A percentile compares a stretch with the other conserved stretches of the same genome.
Evolutionary conservation across 1,284 basidiomycete genomes (phyloP).

Genomic region (Stygiomarasmius scandens): DNA sequence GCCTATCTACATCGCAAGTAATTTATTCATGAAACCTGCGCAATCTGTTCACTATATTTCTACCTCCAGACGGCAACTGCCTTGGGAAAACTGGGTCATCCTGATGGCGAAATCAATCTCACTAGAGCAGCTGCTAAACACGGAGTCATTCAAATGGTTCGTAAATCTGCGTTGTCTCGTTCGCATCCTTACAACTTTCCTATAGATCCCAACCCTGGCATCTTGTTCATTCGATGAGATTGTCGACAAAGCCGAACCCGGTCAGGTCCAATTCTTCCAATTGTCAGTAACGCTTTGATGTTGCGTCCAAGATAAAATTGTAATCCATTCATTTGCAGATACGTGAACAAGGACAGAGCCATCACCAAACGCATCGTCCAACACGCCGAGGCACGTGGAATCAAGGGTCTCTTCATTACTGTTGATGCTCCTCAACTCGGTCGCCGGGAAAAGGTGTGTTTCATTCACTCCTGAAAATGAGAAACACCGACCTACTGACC

Average conservation of each 20-base stretch:
- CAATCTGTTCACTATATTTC: constrained; percentile 30
- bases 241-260: constrained; percentile 74
- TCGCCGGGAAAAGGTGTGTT: constrained; percentile 74
- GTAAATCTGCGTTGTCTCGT: constrained; percentile 14
- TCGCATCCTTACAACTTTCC: constrained; percentile 1
- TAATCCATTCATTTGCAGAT: constrained; percentile 41
- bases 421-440: constrained; percentile 94
- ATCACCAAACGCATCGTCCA: constrained; percentile 84
- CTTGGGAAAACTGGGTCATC: constrained; percentile 89
- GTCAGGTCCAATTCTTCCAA: constrained; percentile 82
- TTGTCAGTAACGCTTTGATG: constrained; percentile 43
- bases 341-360: constrained; percentile 84
- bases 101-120: constrained; percentile 87
- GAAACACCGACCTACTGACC: too few species aligned
- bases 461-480: too few species aligned
- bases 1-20: constrained; percentile 76
- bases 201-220: constrained; percentile 83
- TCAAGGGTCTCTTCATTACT: constrained; percentile 89
- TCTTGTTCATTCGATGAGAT: constrained; percentile 91
- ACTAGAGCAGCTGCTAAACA: constrained; percentile 84
- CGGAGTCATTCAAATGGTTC: constrained; percentile 89
- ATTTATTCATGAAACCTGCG: constrained; percentile 21
- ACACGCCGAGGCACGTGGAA: constrained; percentile 82
- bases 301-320: background rate
- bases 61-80: constrained; percentile 68